These are phyloP conservation scores for Neopestalotiopsis rosae DNA, from an alignment of 2,329 filamentous ascomycete genomes.

Conservation along the genomic window DNA sequence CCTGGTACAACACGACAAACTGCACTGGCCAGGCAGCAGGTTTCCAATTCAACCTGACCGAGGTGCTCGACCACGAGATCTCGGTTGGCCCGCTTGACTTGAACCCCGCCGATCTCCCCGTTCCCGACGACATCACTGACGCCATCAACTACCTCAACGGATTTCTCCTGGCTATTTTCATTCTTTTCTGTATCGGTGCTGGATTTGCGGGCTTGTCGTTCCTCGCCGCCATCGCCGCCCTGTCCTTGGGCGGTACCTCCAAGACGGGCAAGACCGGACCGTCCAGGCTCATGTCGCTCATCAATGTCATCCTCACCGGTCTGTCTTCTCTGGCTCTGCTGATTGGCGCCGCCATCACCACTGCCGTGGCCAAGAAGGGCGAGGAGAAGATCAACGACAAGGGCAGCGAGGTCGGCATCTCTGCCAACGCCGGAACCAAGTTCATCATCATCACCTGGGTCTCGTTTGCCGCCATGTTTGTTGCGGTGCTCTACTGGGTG, in stretches of 20 bases:
- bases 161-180: slow-evolving; percentile 52
- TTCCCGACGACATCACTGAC: slow-evolving; percentile 49
- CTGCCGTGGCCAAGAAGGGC: slow-evolving; percentile 45
- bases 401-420: slow-evolving; percentile 50
- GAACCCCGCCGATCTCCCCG: slow-evolving; percentile 50
- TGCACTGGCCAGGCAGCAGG: slow-evolving; percentile 47
- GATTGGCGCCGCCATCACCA: slow-evolving; percentile 49
- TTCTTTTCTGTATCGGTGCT: slow-evolving; percentile 53
- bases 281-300: slow-evolving; percentile 29
- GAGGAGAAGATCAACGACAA: slow-evolving; percentile 47
- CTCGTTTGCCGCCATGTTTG: slow-evolving; percentile 49
- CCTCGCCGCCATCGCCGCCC: slow-evolving; percentile 41
- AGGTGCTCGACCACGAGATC: slow-evolving; percentile 52
- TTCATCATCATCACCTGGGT: slow-evolving; percentile 55
- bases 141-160: slow-evolving; percentile 56
- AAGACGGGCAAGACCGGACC: slow-evolving; percentile 21
- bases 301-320: slow-evolving; percentile 43
- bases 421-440: slow-evolving; percentile 46
- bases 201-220: slow-evolving; percentile 49
- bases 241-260: slow-evolving; percentile 27
- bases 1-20: slow-evolving; percentile 49
- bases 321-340: slow-evolving; percentile 44
- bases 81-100: slow-evolving; percentile 49
- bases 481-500: slow-evolving; percentile 46
- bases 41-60: slow-evolving; percentile 51